These are phyloP conservation scores for Acorus calamus DNA, from an alignment of 106 monocot genomes.

Conservation along the genomic window DNA sequence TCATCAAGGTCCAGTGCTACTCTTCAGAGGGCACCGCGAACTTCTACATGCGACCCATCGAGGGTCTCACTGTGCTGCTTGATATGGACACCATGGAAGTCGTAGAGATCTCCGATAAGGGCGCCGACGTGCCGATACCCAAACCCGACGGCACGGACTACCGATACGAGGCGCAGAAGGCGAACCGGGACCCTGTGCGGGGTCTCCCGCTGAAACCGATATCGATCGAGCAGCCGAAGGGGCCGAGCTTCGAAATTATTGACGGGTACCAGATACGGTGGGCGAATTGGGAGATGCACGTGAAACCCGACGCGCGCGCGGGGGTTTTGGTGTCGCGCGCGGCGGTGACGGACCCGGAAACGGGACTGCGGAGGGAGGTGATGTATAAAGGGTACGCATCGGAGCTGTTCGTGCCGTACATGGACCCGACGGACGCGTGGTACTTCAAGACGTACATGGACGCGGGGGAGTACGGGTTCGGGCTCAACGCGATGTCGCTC, in stretches of 20 bases:
- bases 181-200: background rate
- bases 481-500: conserved; percentile 76
- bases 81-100: conserved; percentile 75
- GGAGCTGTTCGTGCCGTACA: conserved; percentile 95
- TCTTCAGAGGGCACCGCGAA: conserved; percentile 80
- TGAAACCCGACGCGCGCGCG: conserved; percentile 70
- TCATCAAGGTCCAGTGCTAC: conserved; percentile 86
- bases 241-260: conserved; percentile 63
- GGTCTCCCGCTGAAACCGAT: conserved; percentile 30
- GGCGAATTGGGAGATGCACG: conserved; percentile 89
- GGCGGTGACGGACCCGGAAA: conserved; percentile 36
- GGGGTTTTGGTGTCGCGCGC: conserved; percentile 57
- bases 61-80: conserved; percentile 81
- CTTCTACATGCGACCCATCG: conserved; percentile 98
- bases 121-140: conserved; percentile 57
- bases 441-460: conserved; percentile 99
- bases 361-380: conserved; percentile 40
- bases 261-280: conserved; percentile 36
- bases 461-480: conserved; percentile 93
- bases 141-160: conserved; percentile 63
- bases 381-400: conserved; percentile 68
- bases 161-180: conserved; percentile 18
- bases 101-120: conserved; percentile 38
- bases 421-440: conserved; percentile 94
- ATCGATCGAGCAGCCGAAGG: conserved; percentile 78